Conservation (phyloP, 164 flowering plant species). For the Vitis rupestris region DNA sequence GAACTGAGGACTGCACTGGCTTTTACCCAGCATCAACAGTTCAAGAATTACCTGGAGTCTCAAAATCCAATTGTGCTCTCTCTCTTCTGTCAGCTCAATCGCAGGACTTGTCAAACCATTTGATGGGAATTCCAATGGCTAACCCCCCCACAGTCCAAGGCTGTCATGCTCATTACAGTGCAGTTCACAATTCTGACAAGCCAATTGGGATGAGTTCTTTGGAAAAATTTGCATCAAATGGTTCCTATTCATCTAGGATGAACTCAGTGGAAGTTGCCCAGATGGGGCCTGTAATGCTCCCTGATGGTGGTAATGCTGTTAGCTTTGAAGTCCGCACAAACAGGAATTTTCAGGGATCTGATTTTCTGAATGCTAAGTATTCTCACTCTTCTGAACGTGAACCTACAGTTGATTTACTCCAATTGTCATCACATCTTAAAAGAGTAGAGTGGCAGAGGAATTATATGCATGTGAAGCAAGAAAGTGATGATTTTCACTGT, state of each 20-base stretch:
- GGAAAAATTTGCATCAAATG: slow-evolving; percentile 12
- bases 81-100: slow-evolving; percentile 61
- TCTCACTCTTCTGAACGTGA: slow-evolving; percentile 18
- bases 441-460: slow-evolving; percentile 42
- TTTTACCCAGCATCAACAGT: slow-evolving; percentile 4
- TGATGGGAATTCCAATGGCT: slow-evolving; percentile 14
- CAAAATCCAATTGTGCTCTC: slow-evolving; percentile 39
- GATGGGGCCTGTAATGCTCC: slow-evolving; percentile 8
- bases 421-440: slow-evolving; percentile 46
- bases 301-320: slow-evolving; percentile 16
- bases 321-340: slow-evolving; percentile 11
- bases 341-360: slow-evolving; percentile 17
- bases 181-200: slow-evolving; percentile 13
- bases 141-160: slow-evolving; percentile 16
- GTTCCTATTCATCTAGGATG: slow-evolving; percentile 15
- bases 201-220: slow-evolving; percentile 7
- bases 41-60: slow-evolving; percentile 11
- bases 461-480: slow-evolving; percentile 23
- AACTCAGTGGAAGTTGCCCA: slow-evolving; percentile 15
- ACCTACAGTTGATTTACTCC: slow-evolving; percentile 40
- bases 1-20: slow-evolving; percentile 7
- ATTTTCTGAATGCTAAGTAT: slow-evolving; percentile 10
- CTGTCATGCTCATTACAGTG: slow-evolving; percentile 3
- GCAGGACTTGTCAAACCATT: slow-evolving; percentile 17
- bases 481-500: slow-evolving; percentile 17